Percentiles rank a stretch among this genome's conserved stretches.
phyloP scores from a whole-genome alignment of 768 basidiomycete genomes.

The Gymnopilus dilepis region DNA sequence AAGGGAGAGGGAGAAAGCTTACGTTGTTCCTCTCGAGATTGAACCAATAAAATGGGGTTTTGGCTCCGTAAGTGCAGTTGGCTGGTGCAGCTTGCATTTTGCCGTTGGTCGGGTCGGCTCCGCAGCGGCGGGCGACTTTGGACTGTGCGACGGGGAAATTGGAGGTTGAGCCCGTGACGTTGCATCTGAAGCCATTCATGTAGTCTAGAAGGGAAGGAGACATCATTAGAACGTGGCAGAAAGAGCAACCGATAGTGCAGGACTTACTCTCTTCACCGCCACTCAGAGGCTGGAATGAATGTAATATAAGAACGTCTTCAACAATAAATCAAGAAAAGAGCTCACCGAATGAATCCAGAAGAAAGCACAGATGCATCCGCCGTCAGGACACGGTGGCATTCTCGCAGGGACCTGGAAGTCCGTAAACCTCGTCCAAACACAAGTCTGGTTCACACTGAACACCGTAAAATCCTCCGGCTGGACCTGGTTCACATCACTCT shows the following conservation, averaged over 20 bases:
- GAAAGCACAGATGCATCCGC: conserved; percentile 71
- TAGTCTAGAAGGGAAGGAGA: conserved; percentile 47
- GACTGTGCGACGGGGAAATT: conserved; percentile 56
- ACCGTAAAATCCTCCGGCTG: conserved; percentile 73
- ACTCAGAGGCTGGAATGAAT: conserved; percentile 43
- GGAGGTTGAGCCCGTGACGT: conserved; percentile 58
- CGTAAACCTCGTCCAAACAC: conserved; percentile 74
- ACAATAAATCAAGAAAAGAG: conserved; percentile 3
- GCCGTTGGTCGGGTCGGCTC: conserved; percentile 55
- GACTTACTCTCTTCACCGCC: conserved; percentile 67
- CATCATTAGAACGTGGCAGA: background rate
- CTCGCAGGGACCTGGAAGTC: conserved; percentile 68
- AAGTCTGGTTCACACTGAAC: conserved; percentile 78
- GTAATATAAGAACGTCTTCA: background rate
- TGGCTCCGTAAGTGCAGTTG: conserved; percentile 78
- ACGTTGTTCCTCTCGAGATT: conserved; percentile 68
- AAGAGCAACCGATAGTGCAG: background rate
- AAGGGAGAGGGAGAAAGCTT: conserved; percentile 25
- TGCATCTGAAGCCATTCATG: conserved; percentile 79
- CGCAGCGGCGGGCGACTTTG: conserved; percentile 69
- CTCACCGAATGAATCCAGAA: conserved; percentile 73
- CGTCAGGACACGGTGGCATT: conserved; percentile 72
- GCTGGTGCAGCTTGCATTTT: conserved; percentile 49
- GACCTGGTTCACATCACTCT: conserved; percentile 58
- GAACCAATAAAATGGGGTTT: conserved; percentile 75